Conservation (phyloP, 352 stramenopile species). For the Phytophthora pistaciae region DNA sequence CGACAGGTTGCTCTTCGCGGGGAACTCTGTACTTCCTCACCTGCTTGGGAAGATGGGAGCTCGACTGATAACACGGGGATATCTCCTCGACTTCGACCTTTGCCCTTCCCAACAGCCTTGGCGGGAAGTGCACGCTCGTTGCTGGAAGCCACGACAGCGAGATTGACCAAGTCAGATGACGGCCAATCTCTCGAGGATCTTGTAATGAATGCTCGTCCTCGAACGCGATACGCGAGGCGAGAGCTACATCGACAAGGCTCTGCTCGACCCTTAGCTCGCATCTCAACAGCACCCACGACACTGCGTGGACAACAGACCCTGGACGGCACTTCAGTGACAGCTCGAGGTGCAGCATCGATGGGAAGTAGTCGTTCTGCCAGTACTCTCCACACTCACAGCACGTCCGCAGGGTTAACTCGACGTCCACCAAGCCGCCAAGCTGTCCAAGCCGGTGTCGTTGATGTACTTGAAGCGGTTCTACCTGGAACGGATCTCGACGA, state of each 20-base stretch:
- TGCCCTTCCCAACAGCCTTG: constrained; percentile 21
- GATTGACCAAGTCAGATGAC: constrained; percentile 1
- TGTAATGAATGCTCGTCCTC: constrained; percentile 52
- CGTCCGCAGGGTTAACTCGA: not conserved
- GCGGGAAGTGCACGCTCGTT: constrained; percentile 9
- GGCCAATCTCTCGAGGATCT: constrained; percentile 26
- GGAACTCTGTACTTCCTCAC: constrained; percentile 32
- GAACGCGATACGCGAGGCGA: constrained; percentile 63
- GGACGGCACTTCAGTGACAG: not conserved
- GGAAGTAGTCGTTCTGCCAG: constrained; percentile 12
- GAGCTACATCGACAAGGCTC: constrained; percentile 41
- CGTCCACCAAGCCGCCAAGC: constrained; percentile 19
- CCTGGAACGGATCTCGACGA: constrained; percentile 14
- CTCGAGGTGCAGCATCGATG: not conserved
- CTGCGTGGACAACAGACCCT: constrained; percentile 11
- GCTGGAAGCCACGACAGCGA: constrained; percentile 15
- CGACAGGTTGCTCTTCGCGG: constrained; percentile 49
- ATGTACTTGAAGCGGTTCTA: constrained; percentile 24
- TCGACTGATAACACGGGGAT: not conserved
- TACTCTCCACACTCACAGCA: constrained; percentile 5
- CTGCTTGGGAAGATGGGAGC: constrained; percentile 22
- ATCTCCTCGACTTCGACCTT: constrained; percentile 24
- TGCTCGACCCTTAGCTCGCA: constrained; percentile 45
- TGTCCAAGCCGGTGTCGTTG: constrained; percentile 14
- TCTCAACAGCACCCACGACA: constrained; percentile 35